These are phyloP conservation scores for Penicillium herquei DNA, from an alignment of 495 filamentous ascomycete genomes.

Conservation along the genomic window DNA sequence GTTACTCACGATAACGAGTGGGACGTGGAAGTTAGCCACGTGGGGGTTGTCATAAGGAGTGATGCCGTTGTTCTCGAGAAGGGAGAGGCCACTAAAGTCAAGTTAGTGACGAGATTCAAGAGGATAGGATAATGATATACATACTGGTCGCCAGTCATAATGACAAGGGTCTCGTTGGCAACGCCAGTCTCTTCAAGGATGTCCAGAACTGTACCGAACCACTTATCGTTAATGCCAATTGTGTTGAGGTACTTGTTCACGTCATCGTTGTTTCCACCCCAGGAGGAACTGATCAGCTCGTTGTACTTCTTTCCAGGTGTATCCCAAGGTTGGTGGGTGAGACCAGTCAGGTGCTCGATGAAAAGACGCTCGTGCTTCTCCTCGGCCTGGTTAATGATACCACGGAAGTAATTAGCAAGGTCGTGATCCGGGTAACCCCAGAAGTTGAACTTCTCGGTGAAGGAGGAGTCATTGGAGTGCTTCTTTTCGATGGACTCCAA, in stretches of 20 bases:
- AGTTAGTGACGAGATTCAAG: constrained; percentile 4
- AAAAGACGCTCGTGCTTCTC: constrained; percentile 37
- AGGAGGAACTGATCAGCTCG: constrained; percentile 28
- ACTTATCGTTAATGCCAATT: constrained; percentile 39
- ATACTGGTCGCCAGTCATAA: constrained; percentile 46
- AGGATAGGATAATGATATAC: background rate
- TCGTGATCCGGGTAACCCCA: constrained; percentile 43
- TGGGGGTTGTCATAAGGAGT: constrained; percentile 52
- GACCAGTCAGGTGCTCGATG: constrained; percentile 40
- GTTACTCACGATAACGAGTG: constrained; percentile 38
- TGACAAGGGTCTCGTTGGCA: constrained; percentile 42
- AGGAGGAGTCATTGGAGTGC: constrained; percentile 19
- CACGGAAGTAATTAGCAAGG: constrained; percentile 34
- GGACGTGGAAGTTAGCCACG: constrained; percentile 49
- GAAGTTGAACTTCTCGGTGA: constrained; percentile 37
- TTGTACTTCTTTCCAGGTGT: constrained; percentile 32
- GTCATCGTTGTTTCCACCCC: constrained; percentile 26
- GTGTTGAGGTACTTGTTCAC: constrained; percentile 43
- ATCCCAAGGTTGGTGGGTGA: constrained; percentile 43
- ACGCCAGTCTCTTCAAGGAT: constrained; percentile 42
- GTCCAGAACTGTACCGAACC: constrained; percentile 34
- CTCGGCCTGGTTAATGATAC: constrained; percentile 36
- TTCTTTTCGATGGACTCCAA: constrained; percentile 30
- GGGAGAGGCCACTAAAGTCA: constrained; percentile 33
- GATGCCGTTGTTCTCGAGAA: constrained; percentile 42